Evolutionary conservation across 2,329 filamentous ascomycete species (phyloP).

Genomic region (Diplodia sapinea): DNA sequence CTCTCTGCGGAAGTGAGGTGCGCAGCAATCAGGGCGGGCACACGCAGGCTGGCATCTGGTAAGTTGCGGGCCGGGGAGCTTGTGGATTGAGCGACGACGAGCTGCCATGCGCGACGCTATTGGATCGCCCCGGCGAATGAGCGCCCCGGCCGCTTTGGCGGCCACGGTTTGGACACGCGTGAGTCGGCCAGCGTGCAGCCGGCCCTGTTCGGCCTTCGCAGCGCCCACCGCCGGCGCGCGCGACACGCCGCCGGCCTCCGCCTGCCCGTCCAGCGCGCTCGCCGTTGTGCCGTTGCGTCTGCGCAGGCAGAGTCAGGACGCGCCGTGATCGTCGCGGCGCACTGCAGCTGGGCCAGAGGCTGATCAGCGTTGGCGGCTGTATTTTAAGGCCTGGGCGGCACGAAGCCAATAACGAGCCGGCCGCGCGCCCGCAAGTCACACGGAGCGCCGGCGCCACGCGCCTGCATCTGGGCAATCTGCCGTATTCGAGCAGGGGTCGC

Average conservation of each 20-base stretch:
- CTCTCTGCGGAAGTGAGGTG: constrained; percentile 29
- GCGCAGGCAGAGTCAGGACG: constrained; percentile 13
- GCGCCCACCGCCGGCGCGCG: constrained; percentile 1
- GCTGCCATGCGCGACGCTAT: constrained; percentile 24
- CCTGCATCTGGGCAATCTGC: constrained; percentile 30
- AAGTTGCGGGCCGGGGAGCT: constrained; percentile 28
- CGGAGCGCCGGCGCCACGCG: constrained; percentile 21
- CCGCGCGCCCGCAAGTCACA: constrained; percentile 21
- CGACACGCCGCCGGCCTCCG: not conserved
- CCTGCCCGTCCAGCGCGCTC: constrained; percentile 5
- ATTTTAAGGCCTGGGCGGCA: constrained; percentile 26
- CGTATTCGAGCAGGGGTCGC: constrained; percentile 25
- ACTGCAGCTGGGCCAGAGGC: constrained; percentile 25
- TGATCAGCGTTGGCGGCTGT: constrained; percentile 28
- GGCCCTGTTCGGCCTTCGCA: not conserved
- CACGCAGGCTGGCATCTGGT: constrained; percentile 24
- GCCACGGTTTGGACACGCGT: constrained; percentile 18
- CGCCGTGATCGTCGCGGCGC: constrained; percentile 25
- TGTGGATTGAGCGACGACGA: constrained; percentile 25
- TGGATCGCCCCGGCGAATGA: constrained; percentile 28
- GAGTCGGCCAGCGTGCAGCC: not conserved
- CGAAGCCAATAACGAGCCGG: constrained; percentile 22
- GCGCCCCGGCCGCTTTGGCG: constrained; percentile 21
- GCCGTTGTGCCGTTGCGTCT: not conserved
- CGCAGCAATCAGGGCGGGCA: constrained; percentile 29